Percentiles rank a stretch among this genome's conserved stretches.
phyloP scores from a whole-genome alignment of 106 monocot species.

The Phalaenopsis equestris region DNA sequence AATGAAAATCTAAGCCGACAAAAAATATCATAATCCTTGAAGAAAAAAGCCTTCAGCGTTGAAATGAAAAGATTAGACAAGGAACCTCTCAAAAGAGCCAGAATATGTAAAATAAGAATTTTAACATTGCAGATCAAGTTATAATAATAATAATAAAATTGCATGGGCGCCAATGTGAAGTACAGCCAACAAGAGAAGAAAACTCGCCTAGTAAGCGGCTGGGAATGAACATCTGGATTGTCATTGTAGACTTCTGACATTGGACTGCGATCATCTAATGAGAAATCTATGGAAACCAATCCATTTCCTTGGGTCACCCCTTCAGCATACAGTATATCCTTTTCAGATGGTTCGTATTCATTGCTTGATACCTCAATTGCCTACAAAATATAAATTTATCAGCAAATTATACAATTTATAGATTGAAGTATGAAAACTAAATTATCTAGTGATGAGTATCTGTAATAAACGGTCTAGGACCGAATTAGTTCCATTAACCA shows the following conservation, averaged over 20 bases:
- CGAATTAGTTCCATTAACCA: no score
- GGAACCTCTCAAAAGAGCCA: background rate
- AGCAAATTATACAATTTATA: background rate
- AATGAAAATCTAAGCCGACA: no score
- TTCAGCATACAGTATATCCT: slow-evolving; percentile 77
- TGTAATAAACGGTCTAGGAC: no score
- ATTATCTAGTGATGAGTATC: background rate
- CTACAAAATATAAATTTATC: slow-evolving; percentile 28
- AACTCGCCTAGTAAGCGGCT: slow-evolving; percentile 58
- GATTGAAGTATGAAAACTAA: background rate
- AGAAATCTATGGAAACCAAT: slow-evolving; percentile 77
- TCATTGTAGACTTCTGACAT: slow-evolving; percentile 67
- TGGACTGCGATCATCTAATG: slow-evolving; percentile 77
- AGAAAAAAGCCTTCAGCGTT: background rate
- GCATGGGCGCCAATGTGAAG: background rate
- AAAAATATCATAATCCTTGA: background rate
- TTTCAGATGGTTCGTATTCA: slow-evolving; percentile 90
- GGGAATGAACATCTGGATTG: slow-evolving; percentile 53
- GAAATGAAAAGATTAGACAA: background rate
- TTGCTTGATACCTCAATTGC: slow-evolving; percentile 87
- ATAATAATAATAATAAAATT: background rate
- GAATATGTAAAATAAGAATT: background rate
- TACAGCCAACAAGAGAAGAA: background rate
- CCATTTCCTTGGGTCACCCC: slow-evolving; percentile 96
- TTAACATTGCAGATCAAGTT: background rate